Evolutionary conservation across 768 basidiomycete species (phyloP), one percentile per base, ranked within the genome.

Genomic region (Sporobolomyces pararoseus): DNA sequence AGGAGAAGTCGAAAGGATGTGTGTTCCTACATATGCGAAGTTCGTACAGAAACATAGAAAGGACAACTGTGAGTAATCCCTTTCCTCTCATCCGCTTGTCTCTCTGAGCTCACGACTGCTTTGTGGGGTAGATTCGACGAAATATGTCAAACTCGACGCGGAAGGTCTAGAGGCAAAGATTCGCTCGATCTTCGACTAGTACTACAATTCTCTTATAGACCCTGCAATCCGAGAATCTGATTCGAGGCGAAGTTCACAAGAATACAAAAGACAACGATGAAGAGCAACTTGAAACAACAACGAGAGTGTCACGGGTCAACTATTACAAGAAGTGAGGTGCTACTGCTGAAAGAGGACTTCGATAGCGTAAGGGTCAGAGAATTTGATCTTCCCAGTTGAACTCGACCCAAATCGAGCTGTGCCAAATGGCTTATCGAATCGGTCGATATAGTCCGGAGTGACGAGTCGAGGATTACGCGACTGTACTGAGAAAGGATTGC

Each of bases 1-100:
- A 57, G 72, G 66, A 34, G 76, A 77, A 64, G 71, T 76, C 52
- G 69, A 72, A 59, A 60, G 73, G 42, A 76, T 76, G 75, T 55
- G 72, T 29, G 63, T 75, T 25, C 75, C 75, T 16, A 76, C 75
- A 19, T 76, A 76, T 51, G 64, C 70, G 46, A 75, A 73, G 58
- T 75, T 75, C 14, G 63, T 74, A 1, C 63, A 65, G 35, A 37
- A 47, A 29, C 73, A 74, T 35, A 44, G 70, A 34, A 68, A 68
- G 42, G 73, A 70, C 31, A 70, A 74, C 4, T 74, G 73, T 74
- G 57, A 31, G 73, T n/a, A n/a, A n/a, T n/a, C n/a, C n/a, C 57
- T 21, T 35, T 19, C 23, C 35, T 44, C 19, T 34, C 10, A 35
- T 49, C 44, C 19, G n/a, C 32, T 16, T 7, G 50, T 50, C 51